Evolutionary conservation across 1,284 basidiomycete genomes (phyloP), one percentile per base, ranked within the genome.

Genomic region (Jaminaea rosea): DNA sequence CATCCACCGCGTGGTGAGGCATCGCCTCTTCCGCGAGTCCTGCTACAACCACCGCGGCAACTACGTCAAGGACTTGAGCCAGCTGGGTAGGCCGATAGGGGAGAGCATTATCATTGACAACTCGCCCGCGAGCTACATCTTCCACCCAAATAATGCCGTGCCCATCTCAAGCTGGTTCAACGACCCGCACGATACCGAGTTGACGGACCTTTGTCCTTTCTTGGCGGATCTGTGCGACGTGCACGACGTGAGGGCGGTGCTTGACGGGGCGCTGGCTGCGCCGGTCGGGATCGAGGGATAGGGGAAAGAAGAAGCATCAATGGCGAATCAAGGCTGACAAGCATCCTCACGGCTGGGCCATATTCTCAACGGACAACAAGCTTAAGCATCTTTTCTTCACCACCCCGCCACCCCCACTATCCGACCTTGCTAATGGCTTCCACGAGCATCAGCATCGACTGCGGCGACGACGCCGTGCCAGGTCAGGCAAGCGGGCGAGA

Each of bases 141-240:
- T 99, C 81, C 93, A 99, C 73, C 91, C 92, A 15, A 94, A 94
- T 77, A 98, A 97, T 72, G 94, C 94, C 37, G 93, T 97, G 5
- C 93, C 93, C 8, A 91, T 99, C 51, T 96, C 92, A 46, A 93
- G 89, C 53, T 98, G 93, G 94, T 98, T 98, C 80, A 97, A 96
- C 76, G 76, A 77, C 56, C 76, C 76, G 4, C 68, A 69, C 46
- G 93, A 97, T 75, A 94, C 92, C 26, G 93, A 97, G 76, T 79
- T 97, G 60, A 93, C 89, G 28, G 93, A 97, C 75, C 78, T 98
- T 41, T 86, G 65, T 87, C 62, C 90, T 86, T 98, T 98, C 82
- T 80, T 98, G 60, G 78, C 86, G 17, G 93, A 98, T 75, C 80
- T 98, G 32, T 82, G 79, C 24, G 78, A 80, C 27, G 89, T 92